Evolutionary conservation across 805 yeast genomes (phyloP), one percentile per base, ranked within the genome.

Genomic region (Starmera quercuum): DNA sequence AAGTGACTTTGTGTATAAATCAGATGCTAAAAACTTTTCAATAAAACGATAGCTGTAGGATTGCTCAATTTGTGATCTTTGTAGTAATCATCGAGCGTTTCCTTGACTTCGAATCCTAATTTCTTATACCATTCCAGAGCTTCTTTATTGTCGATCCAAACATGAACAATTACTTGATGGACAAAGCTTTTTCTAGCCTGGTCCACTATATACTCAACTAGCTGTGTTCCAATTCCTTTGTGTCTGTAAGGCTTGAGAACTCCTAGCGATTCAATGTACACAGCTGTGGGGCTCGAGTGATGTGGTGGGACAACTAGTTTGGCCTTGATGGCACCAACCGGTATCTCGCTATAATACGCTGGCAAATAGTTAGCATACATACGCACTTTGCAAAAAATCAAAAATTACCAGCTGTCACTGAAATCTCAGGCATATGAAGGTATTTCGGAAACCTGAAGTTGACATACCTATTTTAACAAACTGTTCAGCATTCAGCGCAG

Each of bases 291-390:
- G 6, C 53, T 63, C 5, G 64, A 46, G n/a, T 61, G 63, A 30
- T 66, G 62, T 11, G 60, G 46, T 15, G 73, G 63, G 36, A 67
- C 65, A 34, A 69, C 58, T 7, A 66, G 56, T 43, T 63, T 66
- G 35, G 82, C 79, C 39, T 78, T 76, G 31, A 86, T 60, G 4
- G 77, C 80, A 12, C 92, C 95, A 4, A 86, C 90, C 7, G 95
- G 86, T 6, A 83, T 71, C 48, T 82, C 95, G 31, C 80, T 71
- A 55, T 68, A 81, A 57, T 66, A 83, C 0, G 80, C 83, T 35
- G 49, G 29, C 32, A 49, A 46, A 21, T n/a, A n/a, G 19, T 31
- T 17, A 33, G 34, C 15, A 35, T 21, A 19, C 33, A 32, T 16
- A 35, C 35, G 9, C 29, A 20, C 11, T 32, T 22, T 8, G 20